Evolutionary conservation across 2,329 filamentous ascomycete species (phyloP).

Genomic region (Fusarium cyanostomum): DNA sequence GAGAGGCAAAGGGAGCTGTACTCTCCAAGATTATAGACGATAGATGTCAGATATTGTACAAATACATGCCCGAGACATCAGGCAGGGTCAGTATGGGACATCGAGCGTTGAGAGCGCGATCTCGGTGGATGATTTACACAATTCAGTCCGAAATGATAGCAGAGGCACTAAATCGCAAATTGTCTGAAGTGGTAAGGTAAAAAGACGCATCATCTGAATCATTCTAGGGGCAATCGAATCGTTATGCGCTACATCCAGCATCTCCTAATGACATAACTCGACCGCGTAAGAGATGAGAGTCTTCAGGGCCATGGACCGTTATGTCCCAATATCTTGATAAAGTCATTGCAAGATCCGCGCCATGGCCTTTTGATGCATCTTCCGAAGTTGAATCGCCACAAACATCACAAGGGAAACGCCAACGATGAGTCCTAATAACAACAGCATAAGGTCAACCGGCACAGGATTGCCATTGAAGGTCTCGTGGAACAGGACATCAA

Average conservation of each 20-base stretch:
- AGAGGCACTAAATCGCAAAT: no score
- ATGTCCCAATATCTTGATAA: no score
- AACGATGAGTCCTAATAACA: conserved; percentile 68
- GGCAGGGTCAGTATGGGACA: background rate
- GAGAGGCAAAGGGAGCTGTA: background rate
- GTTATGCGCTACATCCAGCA: no score
- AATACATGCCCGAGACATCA: background rate
- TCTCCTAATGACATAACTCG: no score
- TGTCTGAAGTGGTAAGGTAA: no score
- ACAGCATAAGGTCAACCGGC: conserved; percentile 77
- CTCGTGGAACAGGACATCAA: conserved; percentile 81
- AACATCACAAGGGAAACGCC: conserved; percentile 73
- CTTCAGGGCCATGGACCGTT: no score
- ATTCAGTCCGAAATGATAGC: no score
- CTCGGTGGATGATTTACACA: no score
- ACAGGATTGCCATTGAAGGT: conserved; percentile 77
- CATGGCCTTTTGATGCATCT: conserved; percentile 45
- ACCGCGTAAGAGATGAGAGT: no score
- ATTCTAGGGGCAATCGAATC: no score
- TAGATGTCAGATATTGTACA: background rate
- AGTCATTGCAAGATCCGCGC: conserved; percentile 31
- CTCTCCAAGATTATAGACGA: background rate
- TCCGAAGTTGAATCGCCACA: conserved; percentile 60
- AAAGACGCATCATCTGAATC: no score
- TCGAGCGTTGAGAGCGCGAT: no score